Evolutionary conservation across 371 early-diverging fungal genomes (phyloP), one percentile per base, ranked within the genome.

Genomic region (Caulochytrium protostelioides): DNA sequence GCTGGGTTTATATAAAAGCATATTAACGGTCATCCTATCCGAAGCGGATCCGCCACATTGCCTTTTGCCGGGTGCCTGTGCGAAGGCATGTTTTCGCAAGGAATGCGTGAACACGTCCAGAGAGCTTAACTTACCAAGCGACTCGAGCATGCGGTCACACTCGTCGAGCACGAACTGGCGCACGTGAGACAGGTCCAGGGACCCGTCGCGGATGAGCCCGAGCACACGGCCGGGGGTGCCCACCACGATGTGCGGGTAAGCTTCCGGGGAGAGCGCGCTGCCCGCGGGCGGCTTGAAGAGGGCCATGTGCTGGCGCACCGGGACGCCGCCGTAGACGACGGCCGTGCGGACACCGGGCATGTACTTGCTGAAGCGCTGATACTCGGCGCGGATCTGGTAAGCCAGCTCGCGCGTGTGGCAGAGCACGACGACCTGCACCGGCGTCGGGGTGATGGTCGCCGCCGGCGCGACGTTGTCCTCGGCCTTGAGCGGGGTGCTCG

Each of bases 91-190:
- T n/a, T n/a, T n/a, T n/a, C n/a, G 17, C 4, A 28, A 34, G 21
- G 16, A 27, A 15, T 9, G 15, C 13, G 19, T 20, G 27, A 27
- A 31, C 12, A 30, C 15, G 22, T 19, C 27, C 21, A 20, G 18
- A 15, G 9, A 21, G 32, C 21, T 28, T 8, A 29, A 59, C 73
- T 57, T 72, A 84, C 84, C 83, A 26, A 81, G 53, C 28, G 71
- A 62, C 30, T 89, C 89, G 30, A 95, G 54, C 73, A 92, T 81
- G 65, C 91, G 85, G 65, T 99, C 99, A 57, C 95, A 97, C 65
- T 99, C 99, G 54, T 99, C 99, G 19, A 99, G 63, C 14, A 99
- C 85, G 59, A 99, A 90, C 67, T 81, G 82, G 72, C 84, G 89
- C 42, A 95, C 67, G 36, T 68, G 73, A 26, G 56, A 54, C 33